Evolutionary conservation across 208 protist genomes (phyloP).

Genomic region (Acanthamoeba culbertsoni): DNA sequence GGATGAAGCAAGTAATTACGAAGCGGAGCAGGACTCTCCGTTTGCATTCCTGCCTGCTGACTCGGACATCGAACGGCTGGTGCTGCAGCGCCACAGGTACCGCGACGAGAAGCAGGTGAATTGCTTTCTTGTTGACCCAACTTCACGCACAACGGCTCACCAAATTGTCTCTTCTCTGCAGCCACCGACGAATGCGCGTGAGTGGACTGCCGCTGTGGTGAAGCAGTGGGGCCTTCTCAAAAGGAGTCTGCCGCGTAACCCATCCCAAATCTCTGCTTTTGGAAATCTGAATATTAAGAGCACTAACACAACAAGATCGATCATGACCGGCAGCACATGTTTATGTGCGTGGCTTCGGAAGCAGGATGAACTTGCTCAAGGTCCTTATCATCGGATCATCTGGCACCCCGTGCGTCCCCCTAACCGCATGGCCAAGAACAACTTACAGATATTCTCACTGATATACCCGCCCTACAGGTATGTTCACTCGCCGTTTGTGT

Average conservation of each 20-base stretch:
- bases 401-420: background rate
- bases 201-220: conserved; percentile 8
- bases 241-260: background rate
- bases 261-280: background rate
- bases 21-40: background rate
- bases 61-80: background rate
- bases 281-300: too few relatives aligned
- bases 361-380: background rate
- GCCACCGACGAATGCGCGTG: background rate
- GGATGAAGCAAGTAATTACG: background rate
- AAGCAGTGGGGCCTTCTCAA: background rate
- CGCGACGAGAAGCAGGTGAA: background rate
- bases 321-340: background rate
- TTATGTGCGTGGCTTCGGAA: background rate
- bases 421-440: background rate
- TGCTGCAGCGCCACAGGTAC: background rate
- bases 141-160: background rate
- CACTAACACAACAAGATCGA: too few relatives aligned
- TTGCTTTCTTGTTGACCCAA: background rate
- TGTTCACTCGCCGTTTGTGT: conserved; percentile 10
- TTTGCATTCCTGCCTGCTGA: background rate
- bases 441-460: background rate
- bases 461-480: background rate
- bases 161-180: background rate
- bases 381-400: background rate